phyloP scores from a whole-genome alignment of 108 stramenopile species.

The Cyclotella kingstonii region DNA sequence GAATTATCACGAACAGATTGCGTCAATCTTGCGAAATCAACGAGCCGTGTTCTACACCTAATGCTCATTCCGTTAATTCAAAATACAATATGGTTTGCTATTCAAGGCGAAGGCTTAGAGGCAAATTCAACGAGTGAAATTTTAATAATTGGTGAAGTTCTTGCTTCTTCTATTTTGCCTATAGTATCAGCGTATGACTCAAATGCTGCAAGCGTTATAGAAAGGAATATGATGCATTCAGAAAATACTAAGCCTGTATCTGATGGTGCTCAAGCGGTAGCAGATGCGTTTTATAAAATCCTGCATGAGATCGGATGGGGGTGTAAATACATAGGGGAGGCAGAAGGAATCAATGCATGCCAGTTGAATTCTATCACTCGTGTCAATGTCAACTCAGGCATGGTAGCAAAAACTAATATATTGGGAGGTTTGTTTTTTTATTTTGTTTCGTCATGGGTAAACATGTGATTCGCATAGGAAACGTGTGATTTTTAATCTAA shows the following conservation, averaged over 20 bases:
- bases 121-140: conserved; percentile 36
- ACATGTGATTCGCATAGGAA: too few species aligned
- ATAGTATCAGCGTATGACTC: conserved; percentile 53
- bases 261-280: conserved; percentile 69
- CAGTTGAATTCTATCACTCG: too few species aligned
- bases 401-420: too few species aligned
- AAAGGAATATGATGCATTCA: conserved; percentile 60
- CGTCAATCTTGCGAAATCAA: conserved; percentile 51
- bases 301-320: conserved; percentile 54
- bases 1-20: conserved; percentile 62
- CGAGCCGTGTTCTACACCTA: conserved; percentile 47
- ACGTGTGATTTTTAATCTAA: too few species aligned
- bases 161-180: conserved; percentile 68
- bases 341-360: conserved; percentile 54
- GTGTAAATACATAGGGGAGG: conserved; percentile 57
- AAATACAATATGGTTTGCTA: conserved; percentile 66
- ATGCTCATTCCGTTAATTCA: conserved; percentile 73
- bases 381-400: too few species aligned
- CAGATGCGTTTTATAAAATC: conserved; percentile 58
- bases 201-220: conserved; percentile 47
- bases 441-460: too few species aligned
- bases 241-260: conserved; percentile 43
- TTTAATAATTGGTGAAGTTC: conserved; percentile 58
- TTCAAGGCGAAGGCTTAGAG: conserved; percentile 43
- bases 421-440: too few species aligned